phyloP scores from a whole-genome alignment of 495 filamentous ascomycete species.

The Talaromyces borbonicus region DNA sequence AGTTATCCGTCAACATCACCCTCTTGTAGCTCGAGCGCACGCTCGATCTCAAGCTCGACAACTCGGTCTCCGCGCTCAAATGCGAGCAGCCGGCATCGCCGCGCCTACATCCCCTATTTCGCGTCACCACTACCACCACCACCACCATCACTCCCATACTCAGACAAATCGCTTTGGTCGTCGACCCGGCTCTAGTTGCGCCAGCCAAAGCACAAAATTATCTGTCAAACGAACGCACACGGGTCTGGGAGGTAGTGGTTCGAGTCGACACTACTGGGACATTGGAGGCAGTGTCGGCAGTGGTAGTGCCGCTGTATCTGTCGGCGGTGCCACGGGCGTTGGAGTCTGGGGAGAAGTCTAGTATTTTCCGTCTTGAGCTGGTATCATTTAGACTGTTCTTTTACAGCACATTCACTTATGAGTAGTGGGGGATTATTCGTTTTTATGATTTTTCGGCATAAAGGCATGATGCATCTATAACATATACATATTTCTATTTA shows the following conservation, averaged over 20 bases:
- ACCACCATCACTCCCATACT: too few relatives aligned
- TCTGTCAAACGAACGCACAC: slow-evolving; percentile 41
- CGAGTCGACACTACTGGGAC: slow-evolving; percentile 79
- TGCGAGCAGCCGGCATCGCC: slow-evolving; percentile 30
- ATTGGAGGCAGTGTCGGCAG: slow-evolving; percentile 69
- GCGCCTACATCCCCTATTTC: slow-evolving; percentile 32
- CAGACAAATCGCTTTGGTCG: slow-evolving; percentile 27
- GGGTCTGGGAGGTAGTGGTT: slow-evolving; percentile 36
- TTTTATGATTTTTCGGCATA: neutral
- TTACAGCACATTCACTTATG: too few relatives aligned
- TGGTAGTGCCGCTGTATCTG: slow-evolving; percentile 53
- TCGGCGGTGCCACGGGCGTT: slow-evolving; percentile 42
- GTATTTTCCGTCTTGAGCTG: neutral
- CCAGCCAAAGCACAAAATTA: slow-evolving; percentile 66
- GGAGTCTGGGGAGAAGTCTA: slow-evolving; percentile 68
- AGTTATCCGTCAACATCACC: slow-evolving; percentile 75
- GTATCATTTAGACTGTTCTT: neutral
- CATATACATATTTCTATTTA: too few relatives aligned
- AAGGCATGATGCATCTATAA: too few relatives aligned
- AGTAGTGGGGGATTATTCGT: too few relatives aligned
- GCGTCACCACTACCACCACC: slow-evolving; percentile 13
- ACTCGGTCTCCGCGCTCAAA: slow-evolving; percentile 34
- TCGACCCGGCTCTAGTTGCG: slow-evolving; percentile 57
- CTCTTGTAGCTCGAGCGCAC: slow-evolving; percentile 55
- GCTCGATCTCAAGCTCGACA: slow-evolving; percentile 39